Conservation (phyloP, 108 stramenopile genomes). For the Nannochloropsis salina region DNA sequence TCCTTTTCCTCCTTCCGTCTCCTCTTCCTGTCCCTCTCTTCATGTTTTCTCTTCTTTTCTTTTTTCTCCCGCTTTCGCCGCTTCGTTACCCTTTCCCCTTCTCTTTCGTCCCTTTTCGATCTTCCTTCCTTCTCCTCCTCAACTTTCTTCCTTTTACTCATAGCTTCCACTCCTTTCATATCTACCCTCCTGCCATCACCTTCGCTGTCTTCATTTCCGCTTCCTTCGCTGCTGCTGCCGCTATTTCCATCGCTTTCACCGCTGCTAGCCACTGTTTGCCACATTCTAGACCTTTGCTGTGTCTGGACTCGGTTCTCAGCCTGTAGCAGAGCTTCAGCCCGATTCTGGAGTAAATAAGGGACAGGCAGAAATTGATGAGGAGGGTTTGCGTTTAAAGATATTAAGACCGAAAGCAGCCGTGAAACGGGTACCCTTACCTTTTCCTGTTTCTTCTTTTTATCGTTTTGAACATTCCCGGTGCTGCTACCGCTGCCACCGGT, state of each 20-base stretch:
- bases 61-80: neutral
- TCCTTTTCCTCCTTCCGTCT: neutral
- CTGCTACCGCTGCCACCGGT: neutral
- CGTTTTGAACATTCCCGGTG: neutral
- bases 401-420: neutral
- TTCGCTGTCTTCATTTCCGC: neutral
- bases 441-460: neutral
- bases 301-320: neutral
- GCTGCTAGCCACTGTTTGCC: neutral
- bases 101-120: neutral
- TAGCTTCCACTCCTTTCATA: neutral
- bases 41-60: neutral
- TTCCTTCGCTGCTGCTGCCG: neutral
- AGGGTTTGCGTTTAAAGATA: neutral
- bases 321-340: neutral
- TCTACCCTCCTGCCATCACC: neutral
- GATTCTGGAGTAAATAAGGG: neutral
- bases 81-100: neutral
- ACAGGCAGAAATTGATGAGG: neutral
- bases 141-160: neutral
- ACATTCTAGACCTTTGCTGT: neutral
- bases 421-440: neutral
- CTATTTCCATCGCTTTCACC: neutral
- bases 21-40: neutral
- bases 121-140: neutral